phyloP scores from a whole-genome alignment of 2,329 filamentous ascomycete species.

The Colletotrichum truncatum region DNA sequence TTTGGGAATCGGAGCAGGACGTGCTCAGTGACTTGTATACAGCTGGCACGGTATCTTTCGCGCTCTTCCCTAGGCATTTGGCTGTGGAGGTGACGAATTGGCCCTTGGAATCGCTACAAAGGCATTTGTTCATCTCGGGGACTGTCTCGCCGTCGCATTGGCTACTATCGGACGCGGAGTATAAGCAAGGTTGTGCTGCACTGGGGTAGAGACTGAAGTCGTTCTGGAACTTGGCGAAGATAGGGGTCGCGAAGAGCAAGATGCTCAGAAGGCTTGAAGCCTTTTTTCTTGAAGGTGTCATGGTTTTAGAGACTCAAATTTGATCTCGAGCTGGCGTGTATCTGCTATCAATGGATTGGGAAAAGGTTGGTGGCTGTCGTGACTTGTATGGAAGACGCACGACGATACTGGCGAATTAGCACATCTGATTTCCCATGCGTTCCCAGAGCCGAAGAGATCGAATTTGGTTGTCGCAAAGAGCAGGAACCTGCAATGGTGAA shows the following conservation, averaged over 20 bases:
- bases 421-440: too few species aligned
- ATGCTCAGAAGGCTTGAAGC: conserved; percentile 34
- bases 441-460: too few species aligned
- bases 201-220: conserved; percentile 55
- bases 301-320: not conserved
- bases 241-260: conserved; percentile 31
- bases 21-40: conserved; percentile 54
- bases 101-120: conserved; percentile 56
- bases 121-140: conserved; percentile 54
- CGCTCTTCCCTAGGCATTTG: conserved; percentile 51
- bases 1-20: conserved; percentile 54
- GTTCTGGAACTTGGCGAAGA: conserved; percentile 40
- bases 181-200: conserved; percentile 52
- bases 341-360: too few species aligned
- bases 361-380: too few species aligned
- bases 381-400: too few species aligned
- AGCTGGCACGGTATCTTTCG: conserved; percentile 45
- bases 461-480: too few species aligned
- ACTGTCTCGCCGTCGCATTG: conserved; percentile 51
- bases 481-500: too few species aligned
- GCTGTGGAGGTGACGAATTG: conserved; percentile 59
- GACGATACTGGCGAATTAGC: too few species aligned
- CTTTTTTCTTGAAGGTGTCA: conserved; percentile 19
- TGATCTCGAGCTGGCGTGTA: not conserved
- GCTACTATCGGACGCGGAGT: conserved; percentile 47